phyloP scores from a whole-genome alignment of 2,329 filamentous ascomycete species.

The Sarocladiaceae sp. region DNA sequence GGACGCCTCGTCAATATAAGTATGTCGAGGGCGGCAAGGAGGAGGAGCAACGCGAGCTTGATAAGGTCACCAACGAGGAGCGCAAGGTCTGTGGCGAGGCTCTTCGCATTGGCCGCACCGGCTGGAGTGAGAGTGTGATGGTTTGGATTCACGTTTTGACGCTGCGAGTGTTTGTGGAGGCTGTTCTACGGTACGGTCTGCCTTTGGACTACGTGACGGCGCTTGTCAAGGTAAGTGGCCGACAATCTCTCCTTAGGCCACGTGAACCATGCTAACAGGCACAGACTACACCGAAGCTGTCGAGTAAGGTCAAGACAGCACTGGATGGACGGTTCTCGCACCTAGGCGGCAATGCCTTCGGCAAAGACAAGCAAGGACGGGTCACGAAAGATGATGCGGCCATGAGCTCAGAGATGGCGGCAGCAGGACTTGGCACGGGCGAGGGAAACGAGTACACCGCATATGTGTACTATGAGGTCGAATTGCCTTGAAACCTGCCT shows the following conservation, averaged over 20 bases:
- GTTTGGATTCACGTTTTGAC: slow-evolving; percentile 91
- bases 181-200: slow-evolving; percentile 90
- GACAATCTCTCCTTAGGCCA: neutral
- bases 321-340: slow-evolving; percentile 86
- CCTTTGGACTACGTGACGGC: slow-evolving; percentile 86
- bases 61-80: slow-evolving; percentile 78
- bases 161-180: slow-evolving; percentile 93
- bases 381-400: slow-evolving; percentile 85
- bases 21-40: slow-evolving; percentile 87
- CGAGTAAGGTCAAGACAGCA: slow-evolving; percentile 72
- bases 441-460: slow-evolving; percentile 86
- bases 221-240: slow-evolving; percentile 64
- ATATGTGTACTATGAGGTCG: slow-evolving; percentile 96
- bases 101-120: slow-evolving; percentile 79
- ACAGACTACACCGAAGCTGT: slow-evolving; percentile 77
- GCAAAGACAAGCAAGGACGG: slow-evolving; percentile 87
- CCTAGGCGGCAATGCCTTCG: slow-evolving; percentile 90
- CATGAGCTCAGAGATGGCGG: slow-evolving; percentile 77
- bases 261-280: neutral
- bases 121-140: slow-evolving; percentile 95
- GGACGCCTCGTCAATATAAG: slow-evolving; percentile 92
- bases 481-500: slow-evolving; percentile 49
- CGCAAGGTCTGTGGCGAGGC: slow-evolving; percentile 92
- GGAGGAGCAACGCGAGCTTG: slow-evolving; percentile 82
- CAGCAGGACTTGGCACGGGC: slow-evolving; percentile 61